Evolutionary conservation across 2,329 filamentous ascomycete genomes (phyloP).

Genomic region (Aspergillus eucalypticola): DNA sequence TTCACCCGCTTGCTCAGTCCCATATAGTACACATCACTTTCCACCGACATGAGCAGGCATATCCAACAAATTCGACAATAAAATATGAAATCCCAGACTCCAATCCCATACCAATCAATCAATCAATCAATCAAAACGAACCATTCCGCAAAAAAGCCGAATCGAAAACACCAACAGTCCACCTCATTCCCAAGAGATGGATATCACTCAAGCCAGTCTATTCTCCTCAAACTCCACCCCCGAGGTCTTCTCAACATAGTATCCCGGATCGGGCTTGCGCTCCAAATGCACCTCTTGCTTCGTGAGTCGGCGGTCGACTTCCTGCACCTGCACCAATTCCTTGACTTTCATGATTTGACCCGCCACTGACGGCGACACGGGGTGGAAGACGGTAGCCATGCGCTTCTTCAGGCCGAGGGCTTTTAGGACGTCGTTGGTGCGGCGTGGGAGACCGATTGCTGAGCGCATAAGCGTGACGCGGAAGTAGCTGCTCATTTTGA

Average conservation of each 20-base stretch:
- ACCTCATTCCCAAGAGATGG: not conserved
- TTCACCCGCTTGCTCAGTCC: not conserved
- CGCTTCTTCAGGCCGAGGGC: constrained; percentile 84
- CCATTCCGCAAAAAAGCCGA: too few relatives aligned
- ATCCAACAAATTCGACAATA: not conserved
- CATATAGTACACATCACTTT: not conserved
- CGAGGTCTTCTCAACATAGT: constrained; percentile 68
- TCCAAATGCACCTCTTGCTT: constrained; percentile 68
- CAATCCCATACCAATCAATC: not conserved
- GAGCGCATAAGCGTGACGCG: constrained; percentile 87
- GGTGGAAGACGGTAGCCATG: constrained; percentile 85
- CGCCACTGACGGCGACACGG: constrained; percentile 75
- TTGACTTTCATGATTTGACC: constrained; percentile 94
- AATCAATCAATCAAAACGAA: too few relatives aligned
- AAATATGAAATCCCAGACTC: not conserved
- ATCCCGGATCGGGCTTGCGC: constrained; percentile 75
- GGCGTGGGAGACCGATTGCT: constrained; percentile 81
- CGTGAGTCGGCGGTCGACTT: constrained; percentile 67
- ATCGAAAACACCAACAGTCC: not conserved
- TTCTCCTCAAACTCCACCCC: constrained; percentile 25
- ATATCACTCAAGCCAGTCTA: constrained; percentile 7
- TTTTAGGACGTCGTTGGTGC: constrained; percentile 76
- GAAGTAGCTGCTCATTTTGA: constrained; percentile 73
- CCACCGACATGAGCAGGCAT: too few relatives aligned
- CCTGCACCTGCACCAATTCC: constrained; percentile 80